A percentile compares a stretch with the other conserved stretches of the same genome.
phyloP scores from a whole-genome alignment of 2,329 filamentous ascomycete species.

The Fusarium bactridioides region DNA sequence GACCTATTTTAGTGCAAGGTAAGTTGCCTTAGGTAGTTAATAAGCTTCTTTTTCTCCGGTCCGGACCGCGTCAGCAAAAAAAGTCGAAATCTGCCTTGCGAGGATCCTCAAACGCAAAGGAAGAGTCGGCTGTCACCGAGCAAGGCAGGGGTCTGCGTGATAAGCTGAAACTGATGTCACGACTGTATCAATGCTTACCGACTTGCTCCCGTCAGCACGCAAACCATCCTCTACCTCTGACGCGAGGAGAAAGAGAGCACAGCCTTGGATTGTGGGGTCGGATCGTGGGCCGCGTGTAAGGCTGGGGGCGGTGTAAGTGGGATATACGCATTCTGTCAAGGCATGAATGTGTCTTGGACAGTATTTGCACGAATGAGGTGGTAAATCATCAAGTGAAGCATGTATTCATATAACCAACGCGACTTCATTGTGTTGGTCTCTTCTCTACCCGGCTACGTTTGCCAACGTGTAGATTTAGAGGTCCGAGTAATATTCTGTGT shows the following conservation, averaged over 20 bases:
- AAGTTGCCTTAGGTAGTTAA: background rate
- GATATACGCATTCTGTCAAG: background rate
- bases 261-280: slow-evolving; percentile 36
- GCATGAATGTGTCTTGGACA: background rate
- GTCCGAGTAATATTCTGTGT: background rate
- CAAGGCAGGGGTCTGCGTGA: background rate
- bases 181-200: background rate
- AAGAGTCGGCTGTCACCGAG: slow-evolving; percentile 14
- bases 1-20: background rate
- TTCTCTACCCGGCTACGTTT: background rate
- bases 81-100: slow-evolving; percentile 23
- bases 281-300: slow-evolving; percentile 42
- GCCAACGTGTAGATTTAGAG: background rate
- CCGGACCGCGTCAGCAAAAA: slow-evolving; percentile 15
- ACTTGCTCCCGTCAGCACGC: background rate
- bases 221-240: slow-evolving; percentile 4
- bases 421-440: background rate
- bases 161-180: slow-evolving; percentile 41
- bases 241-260: slow-evolving; percentile 18
- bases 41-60: slow-evolving; percentile 29
- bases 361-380: slow-evolving; percentile 1
- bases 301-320: slow-evolving; percentile 38
- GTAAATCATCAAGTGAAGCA: slow-evolving; percentile 5
- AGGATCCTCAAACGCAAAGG: slow-evolving; percentile 26
- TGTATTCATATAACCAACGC: background rate